Evolutionary conservation across 1,284 basidiomycete species (phyloP), one percentile per base, ranked within the genome.

Genomic region (Cryptococcus sp.): DNA sequence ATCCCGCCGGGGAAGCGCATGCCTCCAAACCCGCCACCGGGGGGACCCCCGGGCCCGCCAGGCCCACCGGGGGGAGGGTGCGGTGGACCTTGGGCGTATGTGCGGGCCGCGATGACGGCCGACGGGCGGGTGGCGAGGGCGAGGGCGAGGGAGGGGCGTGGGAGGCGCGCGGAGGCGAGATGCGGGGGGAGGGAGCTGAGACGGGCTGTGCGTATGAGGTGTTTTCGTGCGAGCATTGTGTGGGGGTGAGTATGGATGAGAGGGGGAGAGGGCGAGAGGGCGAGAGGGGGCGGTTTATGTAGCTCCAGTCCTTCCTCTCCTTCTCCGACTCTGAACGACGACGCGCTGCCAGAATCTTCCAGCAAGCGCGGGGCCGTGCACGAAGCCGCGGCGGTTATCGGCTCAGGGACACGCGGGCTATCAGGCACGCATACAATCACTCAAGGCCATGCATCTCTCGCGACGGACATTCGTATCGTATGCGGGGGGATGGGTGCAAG

Each of bases 1-100:
- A 60, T 63, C 23, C 65, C 63, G 3, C 68, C 66, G 0, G 68
- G 69, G 44, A 69, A 68, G 18, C 67, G 50, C 67, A 71, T 71
- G n/a, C 62, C 62, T 13, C 61, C 60, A 20, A 52, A 56, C 21
- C 64, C 62, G 12, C 64, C 63, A 18, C 66, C 66, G 1, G 63
- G 62, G 0, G 61, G 61, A 20, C 60, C 61, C 23, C 64, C 64
- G 38, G 56, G 53, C 7, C 64, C 65, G 45, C 56, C 54, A 23
- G 52, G 55, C n/a, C 64, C 65, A 46, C 56, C 54, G 20, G 52
- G 55, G 15, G 66, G 66, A 1, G 56, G 60, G 43, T 52, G 20
- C 46, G 62, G 63, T 38, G 64, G 66, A 12, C 59, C 59, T 49
- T 62, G 59, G 11, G 62, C 65, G 57, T 69, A 71, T 18, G 53